Evolutionary conservation across 2,329 filamentous ascomycete species (phyloP), one percentile per base, ranked within the genome.

Genomic region (Colletotrichum abscissum): DNA sequence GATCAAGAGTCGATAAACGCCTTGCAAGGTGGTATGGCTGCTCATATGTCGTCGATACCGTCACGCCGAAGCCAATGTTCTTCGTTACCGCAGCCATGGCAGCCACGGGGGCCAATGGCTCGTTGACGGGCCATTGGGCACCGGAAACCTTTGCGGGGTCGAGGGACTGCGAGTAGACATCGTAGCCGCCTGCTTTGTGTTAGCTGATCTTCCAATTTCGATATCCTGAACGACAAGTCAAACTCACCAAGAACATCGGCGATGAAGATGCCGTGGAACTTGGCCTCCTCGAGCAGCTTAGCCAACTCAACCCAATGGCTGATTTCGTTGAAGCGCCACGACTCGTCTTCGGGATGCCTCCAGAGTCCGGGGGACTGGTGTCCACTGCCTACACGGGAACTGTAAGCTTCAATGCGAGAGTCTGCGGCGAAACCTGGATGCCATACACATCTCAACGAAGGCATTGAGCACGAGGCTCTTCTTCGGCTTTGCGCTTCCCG

Each of bases 61-160:
- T 94, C 5, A 94, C 90, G 0, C 92, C 92, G 75, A 94, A 94
- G 0, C 89, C 91, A 33, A 94, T 88, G 73, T 86, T 92, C 77
- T 91, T 87, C 0, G 92, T 94, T 0, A 85, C 92, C 0, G 92
- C 91, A 1, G 92, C 92, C 91, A 94, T 93, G 0, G 92, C 92
- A 1, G 92, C 87, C 1, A 94, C 85, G 0, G 91, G 87, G 1
- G 88, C 87, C 2, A 94, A 78, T 0, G 92, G 92, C 78, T 94
- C 92, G 30, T 93, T 93, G 22, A 93, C 90, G 0, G 92, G 92
- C 89, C 91, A 94, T 80, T 94, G 92, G 0, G 91, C 90, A 0
- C 91, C 92, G 0, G 91, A 90, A 6, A 86, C 82, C 30, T 92
- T 87, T 0, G 91, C 90, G 1, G 91, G 88, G 1, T 89, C 86